These are phyloP conservation scores for Chamaecyparis obtusa DNA, from an alignment of 75 land plant genomes.

Conservation along the genomic window DNA sequence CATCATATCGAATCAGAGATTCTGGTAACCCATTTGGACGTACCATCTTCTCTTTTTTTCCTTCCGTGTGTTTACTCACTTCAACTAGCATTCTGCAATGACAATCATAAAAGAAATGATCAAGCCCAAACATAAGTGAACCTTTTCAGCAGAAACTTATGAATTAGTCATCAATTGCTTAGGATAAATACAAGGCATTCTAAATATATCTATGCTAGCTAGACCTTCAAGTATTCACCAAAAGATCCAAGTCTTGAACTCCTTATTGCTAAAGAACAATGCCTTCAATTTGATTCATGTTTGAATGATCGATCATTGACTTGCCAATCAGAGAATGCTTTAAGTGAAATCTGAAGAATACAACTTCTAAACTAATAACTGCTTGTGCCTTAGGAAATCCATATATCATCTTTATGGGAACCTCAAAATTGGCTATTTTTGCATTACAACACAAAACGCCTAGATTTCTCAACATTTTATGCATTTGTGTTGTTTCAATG, in stretches of 20 bases:
- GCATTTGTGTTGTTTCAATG: not conserved
- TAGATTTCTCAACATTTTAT: not conserved
- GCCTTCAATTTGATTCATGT: not conserved
- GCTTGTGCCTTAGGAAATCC: not conserved
- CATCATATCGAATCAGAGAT: slow-evolving; percentile 93
- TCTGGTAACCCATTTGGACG: slow-evolving; percentile 89
- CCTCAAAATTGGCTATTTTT: not conserved
- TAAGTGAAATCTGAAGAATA: not conserved
- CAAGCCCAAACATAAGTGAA: not conserved
- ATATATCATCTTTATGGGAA: not conserved
- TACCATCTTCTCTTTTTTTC: slow-evolving; percentile 58
- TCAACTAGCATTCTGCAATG: slow-evolving; percentile 95
- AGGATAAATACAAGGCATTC: not conserved
- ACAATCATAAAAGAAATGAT: not conserved
- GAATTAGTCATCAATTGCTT: not conserved
- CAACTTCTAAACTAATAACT: not conserved
- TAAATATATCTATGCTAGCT: not conserved
- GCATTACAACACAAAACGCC: not conserved
- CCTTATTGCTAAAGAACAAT: not conserved
- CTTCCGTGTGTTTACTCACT: slow-evolving; percentile 97
- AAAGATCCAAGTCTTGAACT: not conserved
- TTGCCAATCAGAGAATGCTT: not conserved
- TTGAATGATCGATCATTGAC: not conserved
- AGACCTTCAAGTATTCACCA: not conserved
- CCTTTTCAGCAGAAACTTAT: not conserved